A percentile compares a stretch with the other conserved stretches of the same genome.
Conservation (phyloP, 306 rosid species). For the Lathyrus aphaca region DNA sequence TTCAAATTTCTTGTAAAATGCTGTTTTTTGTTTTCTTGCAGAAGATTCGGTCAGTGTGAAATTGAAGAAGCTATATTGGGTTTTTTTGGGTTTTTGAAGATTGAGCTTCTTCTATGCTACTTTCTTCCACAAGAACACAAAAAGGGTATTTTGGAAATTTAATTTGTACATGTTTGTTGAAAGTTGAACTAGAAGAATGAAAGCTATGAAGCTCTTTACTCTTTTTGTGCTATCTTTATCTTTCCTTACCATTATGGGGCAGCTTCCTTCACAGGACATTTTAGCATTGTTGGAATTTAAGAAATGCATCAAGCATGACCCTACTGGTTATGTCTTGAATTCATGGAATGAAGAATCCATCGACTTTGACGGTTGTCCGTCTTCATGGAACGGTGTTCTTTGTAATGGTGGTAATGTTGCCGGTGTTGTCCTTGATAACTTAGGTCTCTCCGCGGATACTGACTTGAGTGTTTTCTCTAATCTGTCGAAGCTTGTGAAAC, state of each 20-base stretch:
- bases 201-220: slow-evolving; percentile 57
- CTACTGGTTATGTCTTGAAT: slow-evolving; percentile 78
- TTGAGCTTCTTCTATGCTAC: slow-evolving; percentile 13
- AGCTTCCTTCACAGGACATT: slow-evolving; percentile 98
- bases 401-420: slow-evolving; percentile 95
- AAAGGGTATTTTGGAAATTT: slow-evolving; percentile 39
- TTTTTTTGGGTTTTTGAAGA: slow-evolving; percentile 32
- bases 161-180: slow-evolving; percentile 21
- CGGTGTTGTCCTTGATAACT: slow-evolving; percentile 84
- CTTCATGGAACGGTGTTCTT: slow-evolving; percentile 94
- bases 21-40: slow-evolving; percentile 37
- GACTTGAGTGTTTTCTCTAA: slow-evolving; percentile 77
- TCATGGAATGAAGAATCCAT: slow-evolving; percentile 99
- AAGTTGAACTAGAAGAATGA: slow-evolving; percentile 30
- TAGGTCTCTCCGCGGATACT: slow-evolving; percentile 78
- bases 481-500: slow-evolving; percentile 79
- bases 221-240: slow-evolving; percentile 66
- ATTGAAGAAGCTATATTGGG: slow-evolving; percentile 33
- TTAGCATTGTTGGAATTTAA: slow-evolving; percentile 85
- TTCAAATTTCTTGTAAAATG: slow-evolving; percentile 19
- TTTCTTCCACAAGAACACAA: slow-evolving; percentile 21
- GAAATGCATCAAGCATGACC: slow-evolving; percentile 94
- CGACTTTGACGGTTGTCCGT: slow-evolving; percentile 95
- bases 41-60: slow-evolving; percentile 31
- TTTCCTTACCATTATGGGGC: slow-evolving; percentile 67